Conservation (phyloP, 2,329 filamentous ascomycete genomes). For the Fusarium globosum region DNA sequence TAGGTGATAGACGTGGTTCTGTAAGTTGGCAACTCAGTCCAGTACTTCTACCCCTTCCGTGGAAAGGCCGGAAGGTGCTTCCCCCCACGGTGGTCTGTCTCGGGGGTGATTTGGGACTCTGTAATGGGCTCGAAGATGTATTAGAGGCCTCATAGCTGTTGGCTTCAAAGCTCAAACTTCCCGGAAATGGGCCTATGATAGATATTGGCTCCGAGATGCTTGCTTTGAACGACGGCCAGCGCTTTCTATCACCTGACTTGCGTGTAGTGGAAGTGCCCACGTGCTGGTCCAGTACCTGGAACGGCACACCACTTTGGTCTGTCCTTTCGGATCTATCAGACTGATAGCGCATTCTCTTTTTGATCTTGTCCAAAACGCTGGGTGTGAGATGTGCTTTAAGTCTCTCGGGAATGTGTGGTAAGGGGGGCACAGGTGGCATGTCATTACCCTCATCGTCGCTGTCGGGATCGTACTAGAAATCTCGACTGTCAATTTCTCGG, state of each 20-base stretch:
- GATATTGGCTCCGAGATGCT: constrained; percentile 43
- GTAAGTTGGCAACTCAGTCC: constrained; percentile 26
- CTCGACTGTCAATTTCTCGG: constrained; percentile 48
- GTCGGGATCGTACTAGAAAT: constrained; percentile 54
- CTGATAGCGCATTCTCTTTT: constrained; percentile 44
- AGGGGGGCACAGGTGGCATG: constrained; percentile 41
- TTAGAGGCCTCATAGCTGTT: neutral
- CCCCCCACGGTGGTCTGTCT: neutral
- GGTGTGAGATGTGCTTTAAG: constrained; percentile 39
- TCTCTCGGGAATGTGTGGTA: constrained; percentile 50
- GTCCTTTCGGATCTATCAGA: constrained; percentile 21
- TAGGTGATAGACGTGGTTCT: constrained; percentile 51
- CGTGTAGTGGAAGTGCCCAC: neutral
- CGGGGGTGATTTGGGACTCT: neutral
- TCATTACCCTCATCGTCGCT: constrained; percentile 47
- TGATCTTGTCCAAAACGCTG: constrained; percentile 44
- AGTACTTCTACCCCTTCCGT: neutral
- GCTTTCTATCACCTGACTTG: constrained; percentile 19
- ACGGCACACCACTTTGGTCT: constrained; percentile 1
- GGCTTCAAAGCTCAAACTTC: neutral
- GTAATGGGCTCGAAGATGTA: neutral
- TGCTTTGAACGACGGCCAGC: constrained; percentile 33
- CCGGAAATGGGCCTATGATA: neutral
- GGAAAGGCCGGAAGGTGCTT: neutral
- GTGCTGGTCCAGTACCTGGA: neutral